phyloP scores from a whole-genome alignment of 2,329 filamentous ascomycete genomes.

The Hypoxylon sp. region DNA sequence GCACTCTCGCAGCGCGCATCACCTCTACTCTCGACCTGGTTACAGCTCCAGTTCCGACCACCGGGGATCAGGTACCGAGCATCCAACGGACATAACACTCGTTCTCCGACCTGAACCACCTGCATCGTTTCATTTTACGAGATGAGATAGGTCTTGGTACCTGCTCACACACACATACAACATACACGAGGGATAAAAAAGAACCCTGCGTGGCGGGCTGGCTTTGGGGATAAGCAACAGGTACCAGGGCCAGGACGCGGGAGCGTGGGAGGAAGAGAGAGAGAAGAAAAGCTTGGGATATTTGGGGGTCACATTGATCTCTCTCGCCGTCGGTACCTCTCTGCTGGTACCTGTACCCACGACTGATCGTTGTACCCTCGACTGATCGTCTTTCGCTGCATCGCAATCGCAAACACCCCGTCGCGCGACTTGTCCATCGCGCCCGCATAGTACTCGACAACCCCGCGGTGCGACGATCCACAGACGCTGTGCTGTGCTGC shows the following conservation, averaged over 20 bases:
- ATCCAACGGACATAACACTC: slow-evolving; percentile 1
- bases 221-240: slow-evolving; percentile 26
- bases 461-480: slow-evolving; percentile 34
- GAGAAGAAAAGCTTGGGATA: too few relatives aligned
- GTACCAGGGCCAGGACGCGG: slow-evolving; percentile 26
- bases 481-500: slow-evolving; percentile 14
- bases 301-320: slow-evolving; percentile 26
- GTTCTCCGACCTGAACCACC: not conserved
- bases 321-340: not conserved
- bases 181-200: too few relatives aligned
- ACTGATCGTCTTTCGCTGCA: too few relatives aligned
- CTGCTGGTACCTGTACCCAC: not conserved
- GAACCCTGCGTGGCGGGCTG: slow-evolving; percentile 25
- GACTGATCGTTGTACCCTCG: too few relatives aligned
- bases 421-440: not conserved
- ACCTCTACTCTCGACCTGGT: slow-evolving; percentile 9
- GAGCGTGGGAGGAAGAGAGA: slow-evolving; percentile 34
- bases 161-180: too few relatives aligned
- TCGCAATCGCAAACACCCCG: not conserved
- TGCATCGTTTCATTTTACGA: slow-evolving; percentile 26
- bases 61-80: not conserved
- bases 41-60: slow-evolving; percentile 1
- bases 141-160: slow-evolving; percentile 29
- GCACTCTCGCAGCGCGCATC: slow-evolving; percentile 18
- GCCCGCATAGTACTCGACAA: slow-evolving; percentile 5